These are phyloP conservation scores for Ogataea hybrid DNA, from an alignment of 1,139 yeast species.

Conservation along the genomic window DNA sequence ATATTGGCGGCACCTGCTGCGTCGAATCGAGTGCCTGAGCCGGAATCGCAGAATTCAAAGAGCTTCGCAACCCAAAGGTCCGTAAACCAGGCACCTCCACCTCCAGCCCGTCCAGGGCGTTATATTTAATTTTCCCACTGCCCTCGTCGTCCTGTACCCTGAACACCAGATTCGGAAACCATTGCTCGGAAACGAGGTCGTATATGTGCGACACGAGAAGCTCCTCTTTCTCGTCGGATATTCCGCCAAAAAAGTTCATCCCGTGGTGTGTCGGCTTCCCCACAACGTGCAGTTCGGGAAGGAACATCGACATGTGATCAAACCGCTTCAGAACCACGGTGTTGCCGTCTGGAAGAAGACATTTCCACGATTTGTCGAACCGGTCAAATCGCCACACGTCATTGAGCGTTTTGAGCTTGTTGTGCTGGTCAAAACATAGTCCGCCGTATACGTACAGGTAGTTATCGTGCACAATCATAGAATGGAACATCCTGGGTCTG, in stretches of 20 bases:
- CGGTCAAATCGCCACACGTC: slow-evolving; percentile 69
- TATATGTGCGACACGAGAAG: slow-evolving; percentile 47
- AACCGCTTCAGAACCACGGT: slow-evolving; percentile 38
- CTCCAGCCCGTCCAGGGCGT: not conserved
- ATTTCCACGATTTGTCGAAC: slow-evolving; percentile 48
- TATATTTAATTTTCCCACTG: not conserved
- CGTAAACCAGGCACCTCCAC: not conserved
- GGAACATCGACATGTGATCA: slow-evolving; percentile 50
- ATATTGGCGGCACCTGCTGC: slow-evolving; percentile 2
- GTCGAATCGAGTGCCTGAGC: slow-evolving; percentile 2
- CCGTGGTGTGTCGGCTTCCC: slow-evolving; percentile 52
- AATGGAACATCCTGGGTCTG: slow-evolving; percentile 57
- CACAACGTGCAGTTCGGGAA: slow-evolving; percentile 42
- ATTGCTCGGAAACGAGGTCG: slow-evolving; percentile 49
- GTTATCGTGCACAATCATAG: slow-evolving; percentile 48
- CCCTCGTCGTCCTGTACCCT: not conserved
- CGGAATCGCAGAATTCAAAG: slow-evolving; percentile 10
- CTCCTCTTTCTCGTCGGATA: slow-evolving; percentile 40
- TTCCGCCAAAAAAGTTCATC: slow-evolving; percentile 60
- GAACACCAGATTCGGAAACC: slow-evolving; percentile 36
- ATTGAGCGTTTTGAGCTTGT: slow-evolving; percentile 47
- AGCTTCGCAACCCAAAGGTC: not conserved
- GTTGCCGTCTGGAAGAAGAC: slow-evolving; percentile 38
- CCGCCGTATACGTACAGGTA: slow-evolving; percentile 66
- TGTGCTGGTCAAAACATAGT: slow-evolving; percentile 34